Percentiles rank a stretch among this genome's conserved stretches.
phyloP scores from a whole-genome alignment of 176 grass and related monocot species.

The Miscanthus lutarioriparius region DNA sequence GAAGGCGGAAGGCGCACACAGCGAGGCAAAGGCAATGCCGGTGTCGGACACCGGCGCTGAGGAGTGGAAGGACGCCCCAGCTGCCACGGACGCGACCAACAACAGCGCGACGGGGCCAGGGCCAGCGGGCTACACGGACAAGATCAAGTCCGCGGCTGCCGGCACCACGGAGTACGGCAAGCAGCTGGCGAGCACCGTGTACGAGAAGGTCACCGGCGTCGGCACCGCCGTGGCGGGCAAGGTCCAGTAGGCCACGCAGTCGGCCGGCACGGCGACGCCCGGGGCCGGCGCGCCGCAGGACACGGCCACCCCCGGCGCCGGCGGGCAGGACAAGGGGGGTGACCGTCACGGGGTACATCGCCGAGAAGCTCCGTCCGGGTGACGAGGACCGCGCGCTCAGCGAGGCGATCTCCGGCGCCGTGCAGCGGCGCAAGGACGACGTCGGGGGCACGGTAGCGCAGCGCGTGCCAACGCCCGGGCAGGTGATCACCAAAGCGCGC shows the following conservation, averaged over 20 bases:
- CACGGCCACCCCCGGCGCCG: not conserved
- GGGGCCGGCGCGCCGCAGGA: conserved; percentile 10
- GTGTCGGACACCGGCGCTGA: conserved; percentile 7
- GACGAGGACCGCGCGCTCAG: conserved; percentile 69
- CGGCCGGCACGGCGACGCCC: conserved; percentile 14
- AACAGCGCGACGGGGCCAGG: not conserved
- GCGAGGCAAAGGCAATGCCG: not conserved
- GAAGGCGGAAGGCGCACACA: conserved; percentile 7
- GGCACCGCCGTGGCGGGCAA: conserved; percentile 46
- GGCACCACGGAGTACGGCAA: conserved; percentile 63
- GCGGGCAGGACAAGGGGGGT: conserved; percentile 54
- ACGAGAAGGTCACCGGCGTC: conserved; percentile 60
- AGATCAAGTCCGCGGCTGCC: conserved; percentile 52
- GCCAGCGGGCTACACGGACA: conserved; percentile 45
- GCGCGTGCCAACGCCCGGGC: conserved; percentile 20
- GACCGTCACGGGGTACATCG: conserved; percentile 49
- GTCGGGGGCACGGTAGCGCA: conserved; percentile 25
- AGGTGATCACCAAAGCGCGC: conserved; percentile 44
- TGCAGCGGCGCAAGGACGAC: conserved; percentile 57
- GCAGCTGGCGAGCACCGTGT: conserved; percentile 55
- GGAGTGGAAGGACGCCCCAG: conserved; percentile 5
- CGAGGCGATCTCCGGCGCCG: conserved; percentile 55
- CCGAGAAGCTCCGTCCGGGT: conserved; percentile 71
- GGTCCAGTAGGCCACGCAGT: conserved; percentile 27
- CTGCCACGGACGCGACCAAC: not conserved